Percentiles rank a stretch among this genome's conserved stretches.
These are phyloP conservation scores for Elasticomyces elasticus DNA, from an alignment of 495 filamentous ascomycete species.

Conservation along the genomic window DNA sequence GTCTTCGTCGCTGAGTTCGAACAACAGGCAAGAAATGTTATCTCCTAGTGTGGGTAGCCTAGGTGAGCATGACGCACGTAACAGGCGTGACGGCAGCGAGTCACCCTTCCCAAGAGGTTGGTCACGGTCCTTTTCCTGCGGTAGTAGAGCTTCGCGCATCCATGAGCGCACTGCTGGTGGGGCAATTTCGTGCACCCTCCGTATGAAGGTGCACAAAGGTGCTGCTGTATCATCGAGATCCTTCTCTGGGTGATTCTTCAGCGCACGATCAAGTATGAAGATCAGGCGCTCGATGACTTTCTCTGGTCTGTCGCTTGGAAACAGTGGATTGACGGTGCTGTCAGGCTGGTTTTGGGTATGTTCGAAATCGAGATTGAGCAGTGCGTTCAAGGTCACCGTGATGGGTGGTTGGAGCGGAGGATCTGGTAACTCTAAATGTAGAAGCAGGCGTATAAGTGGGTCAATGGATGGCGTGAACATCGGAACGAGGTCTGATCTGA, in stretches of 20 bases:
- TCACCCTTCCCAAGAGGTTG: conserved; percentile 65
- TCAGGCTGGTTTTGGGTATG: conserved; percentile 14
- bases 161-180: conserved; percentile 49
- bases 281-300: conserved; percentile 59
- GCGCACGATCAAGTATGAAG: conserved; percentile 60
- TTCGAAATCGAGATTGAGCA: conserved; percentile 65
- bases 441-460: conserved; percentile 63
- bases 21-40: conserved; percentile 69
- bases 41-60: conserved; percentile 58
- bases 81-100: conserved; percentile 64
- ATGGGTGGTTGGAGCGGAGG: conserved; percentile 52
- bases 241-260: conserved; percentile 47
- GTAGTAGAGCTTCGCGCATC: conserved; percentile 62
- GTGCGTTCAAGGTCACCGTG: conserved; percentile 62
- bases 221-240: conserved; percentile 59
- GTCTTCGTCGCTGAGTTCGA: conserved; percentile 65
- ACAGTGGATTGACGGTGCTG: conserved; percentile 34
- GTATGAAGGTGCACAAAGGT: conserved; percentile 63
- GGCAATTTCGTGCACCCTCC: conserved; percentile 62
- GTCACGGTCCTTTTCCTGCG: conserved; percentile 67
- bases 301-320: conserved; percentile 54
- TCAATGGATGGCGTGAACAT: conserved; percentile 59
- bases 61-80: conserved; percentile 69
- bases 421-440: conserved; percentile 41
- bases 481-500: conserved; percentile 47